Evolutionary conservation across 1,284 basidiomycete species (phyloP).

Genomic region (Ganoderma boninense): DNA sequence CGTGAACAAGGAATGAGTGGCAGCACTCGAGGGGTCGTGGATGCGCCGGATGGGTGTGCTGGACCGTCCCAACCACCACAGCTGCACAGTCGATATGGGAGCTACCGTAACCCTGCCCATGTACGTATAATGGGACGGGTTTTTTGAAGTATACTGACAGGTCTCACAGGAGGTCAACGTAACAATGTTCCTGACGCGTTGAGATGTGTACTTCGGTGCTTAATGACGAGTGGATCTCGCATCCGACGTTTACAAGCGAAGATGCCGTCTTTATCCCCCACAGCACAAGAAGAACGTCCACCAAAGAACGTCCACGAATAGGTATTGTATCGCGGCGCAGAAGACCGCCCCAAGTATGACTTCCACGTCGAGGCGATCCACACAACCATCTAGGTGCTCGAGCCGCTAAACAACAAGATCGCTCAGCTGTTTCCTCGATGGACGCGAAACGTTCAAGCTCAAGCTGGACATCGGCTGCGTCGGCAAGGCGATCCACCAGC

Average conservation of each 20-base stretch:
- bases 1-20: conserved; percentile 68
- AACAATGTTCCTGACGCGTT: conserved; percentile 91
- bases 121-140: conserved; percentile 53
- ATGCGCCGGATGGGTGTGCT: conserved; percentile 43
- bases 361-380: conserved; percentile 99
- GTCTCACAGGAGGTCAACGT: conserved; percentile 61
- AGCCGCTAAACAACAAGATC: conserved; percentile 93
- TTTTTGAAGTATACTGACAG: conserved; percentile 15
- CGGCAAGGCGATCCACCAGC: conserved; percentile 92
- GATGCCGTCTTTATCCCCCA: conserved; percentile 91
- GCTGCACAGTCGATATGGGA: conserved; percentile 78
- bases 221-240: conserved; percentile 91
- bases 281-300: conserved; percentile 38
- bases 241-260: conserved; percentile 42
- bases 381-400: conserved; percentile 91
- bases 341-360: conserved; percentile 98
- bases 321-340: conserved; percentile 96
- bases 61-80: no score
- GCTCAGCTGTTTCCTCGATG: conserved; percentile 82
- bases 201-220: conserved; percentile 97
- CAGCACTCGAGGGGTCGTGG: conserved; percentile 54
- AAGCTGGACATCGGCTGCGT: conserved; percentile 92
- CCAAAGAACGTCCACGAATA: conserved; percentile 97
- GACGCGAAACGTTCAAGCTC: conserved; percentile 86
- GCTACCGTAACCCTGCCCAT: conserved; percentile 86